Percentiles rank a stretch among this genome's conserved stretches.
phyloP scores from a whole-genome alignment of 2,329 filamentous ascomycete genomes.

The Colletotrichum ledebouriae region DNA sequence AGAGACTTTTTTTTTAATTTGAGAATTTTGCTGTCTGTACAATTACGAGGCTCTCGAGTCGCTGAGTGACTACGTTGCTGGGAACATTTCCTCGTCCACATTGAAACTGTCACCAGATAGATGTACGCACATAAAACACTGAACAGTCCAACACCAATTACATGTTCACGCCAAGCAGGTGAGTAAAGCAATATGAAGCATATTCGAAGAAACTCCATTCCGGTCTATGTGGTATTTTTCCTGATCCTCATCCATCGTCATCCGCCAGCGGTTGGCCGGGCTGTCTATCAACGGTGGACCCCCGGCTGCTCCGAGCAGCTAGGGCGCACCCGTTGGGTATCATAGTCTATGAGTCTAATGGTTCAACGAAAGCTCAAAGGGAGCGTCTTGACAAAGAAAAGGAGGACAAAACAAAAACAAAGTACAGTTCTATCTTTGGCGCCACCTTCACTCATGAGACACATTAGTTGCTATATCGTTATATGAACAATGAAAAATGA shows the following conservation, averaged over 20 bases:
- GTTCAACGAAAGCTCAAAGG: neutral
- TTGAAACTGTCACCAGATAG: too few relatives aligned
- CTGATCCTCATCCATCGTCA: neutral
- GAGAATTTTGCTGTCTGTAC: too few relatives aligned
- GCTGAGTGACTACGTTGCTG: too few relatives aligned
- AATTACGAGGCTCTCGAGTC: too few relatives aligned
- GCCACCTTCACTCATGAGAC: slow-evolving; percentile 17
- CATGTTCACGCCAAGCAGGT: too few relatives aligned
- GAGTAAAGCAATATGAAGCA: too few relatives aligned
- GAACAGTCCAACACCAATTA: too few relatives aligned
- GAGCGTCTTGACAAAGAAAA: neutral
- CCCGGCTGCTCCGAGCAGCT: neutral
- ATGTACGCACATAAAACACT: neutral
- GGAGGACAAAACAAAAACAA: neutral
- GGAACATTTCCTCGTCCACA: too few relatives aligned
- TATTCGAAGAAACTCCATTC: too few relatives aligned
- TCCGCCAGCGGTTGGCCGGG: neutral
- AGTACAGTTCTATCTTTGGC: slow-evolving; percentile 12
- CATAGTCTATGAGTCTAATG: slow-evolving; percentile 31
- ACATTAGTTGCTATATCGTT: slow-evolving; percentile 12
- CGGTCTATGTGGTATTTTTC: slow-evolving; percentile 1
- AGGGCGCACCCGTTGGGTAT: slow-evolving; percentile 23
- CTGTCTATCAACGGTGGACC: neutral
- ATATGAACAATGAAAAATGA: slow-evolving; percentile 3
- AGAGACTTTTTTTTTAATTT: too few relatives aligned